These are phyloP conservation scores for Papiliotrema nemorosa DNA, from an alignment of 1,284 basidiomycete genomes.

Conservation along the genomic window DNA sequence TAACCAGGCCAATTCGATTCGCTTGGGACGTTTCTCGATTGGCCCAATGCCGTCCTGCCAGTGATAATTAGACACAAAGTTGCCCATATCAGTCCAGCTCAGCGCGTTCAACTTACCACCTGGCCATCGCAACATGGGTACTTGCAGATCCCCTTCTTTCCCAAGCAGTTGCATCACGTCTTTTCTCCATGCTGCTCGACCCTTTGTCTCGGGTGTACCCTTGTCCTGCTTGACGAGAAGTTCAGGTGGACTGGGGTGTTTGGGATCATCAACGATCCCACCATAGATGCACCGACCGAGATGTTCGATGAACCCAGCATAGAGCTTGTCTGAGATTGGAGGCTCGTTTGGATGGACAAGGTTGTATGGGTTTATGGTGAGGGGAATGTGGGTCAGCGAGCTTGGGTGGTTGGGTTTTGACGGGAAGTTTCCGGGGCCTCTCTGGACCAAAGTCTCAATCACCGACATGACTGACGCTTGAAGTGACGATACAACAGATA, in stretches of 20 bases:
- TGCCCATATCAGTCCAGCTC: conserved; percentile 20
- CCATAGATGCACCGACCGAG: conserved; percentile 62
- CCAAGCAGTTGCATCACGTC: conserved; percentile 58
- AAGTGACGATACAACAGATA: no score
- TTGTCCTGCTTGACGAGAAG: conserved; percentile 32
- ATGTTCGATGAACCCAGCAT: conserved; percentile 63
- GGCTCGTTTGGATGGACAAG: not conserved
- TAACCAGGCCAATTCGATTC: conserved; percentile 63
- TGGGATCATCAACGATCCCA: conserved; percentile 56
- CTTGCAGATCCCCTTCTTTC: conserved; percentile 54
- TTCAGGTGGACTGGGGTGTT: conserved; percentile 37
- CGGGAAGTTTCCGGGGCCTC: no score
- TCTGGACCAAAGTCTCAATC: no score
- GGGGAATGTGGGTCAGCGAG: no score
- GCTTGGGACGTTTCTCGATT: conserved; percentile 55
- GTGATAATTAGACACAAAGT: conserved; percentile 59
- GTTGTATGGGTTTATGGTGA: no score
- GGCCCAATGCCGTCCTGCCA: conserved; percentile 67
- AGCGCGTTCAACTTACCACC: conserved; percentile 34
- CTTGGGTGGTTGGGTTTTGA: no score
- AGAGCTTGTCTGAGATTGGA: conserved; percentile 39
- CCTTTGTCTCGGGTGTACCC: conserved; percentile 10
- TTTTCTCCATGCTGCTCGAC: conserved; percentile 54
- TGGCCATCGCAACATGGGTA: conserved; percentile 62
- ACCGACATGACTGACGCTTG: no score